phyloP scores from a whole-genome alignment of 83 land plant species.

The Diphasiastrum complanatum region DNA sequence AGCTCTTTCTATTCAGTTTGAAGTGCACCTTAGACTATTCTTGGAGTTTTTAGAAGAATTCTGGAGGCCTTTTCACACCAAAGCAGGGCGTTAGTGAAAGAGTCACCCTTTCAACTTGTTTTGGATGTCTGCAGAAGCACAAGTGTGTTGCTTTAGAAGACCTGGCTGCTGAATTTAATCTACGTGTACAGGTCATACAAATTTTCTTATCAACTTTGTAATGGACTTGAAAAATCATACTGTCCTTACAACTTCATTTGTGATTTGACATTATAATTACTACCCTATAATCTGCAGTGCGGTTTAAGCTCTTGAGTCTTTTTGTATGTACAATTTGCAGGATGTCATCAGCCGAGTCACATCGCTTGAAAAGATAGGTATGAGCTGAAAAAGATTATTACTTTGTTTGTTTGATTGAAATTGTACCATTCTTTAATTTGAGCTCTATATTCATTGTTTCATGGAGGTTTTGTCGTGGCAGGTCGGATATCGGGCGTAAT shows the following conservation, averaged over 20 bases:
- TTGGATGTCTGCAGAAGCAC: constrained; percentile 26
- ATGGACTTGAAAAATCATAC: neutral
- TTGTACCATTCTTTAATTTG: no score
- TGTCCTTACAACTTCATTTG: neutral
- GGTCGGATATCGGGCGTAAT: constrained; percentile 94
- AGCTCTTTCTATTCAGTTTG: no score
- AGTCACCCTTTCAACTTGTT: neutral
- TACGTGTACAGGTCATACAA: constrained; percentile 36
- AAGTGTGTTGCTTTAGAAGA: constrained; percentile 43
- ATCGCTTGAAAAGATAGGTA: constrained; percentile 5
- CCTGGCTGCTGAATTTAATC: constrained; percentile 39
- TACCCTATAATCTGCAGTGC: neutral
- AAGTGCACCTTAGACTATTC: no score
- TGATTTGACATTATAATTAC: neutral
- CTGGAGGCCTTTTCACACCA: neutral
- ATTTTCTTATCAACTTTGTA: neutral
- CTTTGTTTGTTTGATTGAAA: no score
- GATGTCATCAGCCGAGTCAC: constrained; percentile 4
- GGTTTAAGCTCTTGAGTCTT: neutral
- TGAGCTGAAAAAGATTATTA: no score
- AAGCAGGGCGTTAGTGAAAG: neutral
- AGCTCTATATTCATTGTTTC: no score
- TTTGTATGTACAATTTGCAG: neutral
- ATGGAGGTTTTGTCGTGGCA: no score
- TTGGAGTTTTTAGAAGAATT: neutral